Conservation (phyloP, 139 green algal genomes). For the Micromonas pusilla region DNA sequence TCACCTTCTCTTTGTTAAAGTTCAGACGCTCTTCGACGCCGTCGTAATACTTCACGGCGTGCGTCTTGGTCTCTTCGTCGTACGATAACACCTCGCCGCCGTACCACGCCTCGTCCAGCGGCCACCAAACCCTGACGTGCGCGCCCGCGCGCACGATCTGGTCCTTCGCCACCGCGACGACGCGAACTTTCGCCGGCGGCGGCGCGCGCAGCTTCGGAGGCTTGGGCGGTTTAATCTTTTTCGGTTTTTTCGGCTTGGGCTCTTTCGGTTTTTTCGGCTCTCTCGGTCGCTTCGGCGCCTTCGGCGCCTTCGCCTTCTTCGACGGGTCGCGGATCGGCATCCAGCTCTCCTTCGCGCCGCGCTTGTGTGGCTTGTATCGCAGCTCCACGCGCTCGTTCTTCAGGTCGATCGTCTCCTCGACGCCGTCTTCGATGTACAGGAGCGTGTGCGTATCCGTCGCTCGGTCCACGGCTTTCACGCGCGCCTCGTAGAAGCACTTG, state of each 20-base stretch:
- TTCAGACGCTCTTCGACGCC: background rate
- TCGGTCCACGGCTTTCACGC: background rate
- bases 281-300: background rate
- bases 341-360: background rate
- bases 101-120: conserved; percentile 20
- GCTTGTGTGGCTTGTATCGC: conserved; percentile 10
- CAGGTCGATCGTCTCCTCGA: conserved; percentile 8
- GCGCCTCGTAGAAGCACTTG: conserved; percentile 7
- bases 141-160: background rate
- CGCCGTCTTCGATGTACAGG: conserved; percentile 14
- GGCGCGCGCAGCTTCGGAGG: too few species aligned
- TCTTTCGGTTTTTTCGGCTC: too few species aligned
- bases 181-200: background rate
- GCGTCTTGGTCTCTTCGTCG: background rate
- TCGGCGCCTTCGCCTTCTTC: conserved; percentile 2
- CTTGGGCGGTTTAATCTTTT: too few species aligned
- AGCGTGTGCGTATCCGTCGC: background rate
- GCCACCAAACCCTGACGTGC: background rate
- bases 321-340: conserved; percentile 2
- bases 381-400: conserved; percentile 12
- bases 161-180: background rate
- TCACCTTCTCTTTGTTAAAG: background rate
- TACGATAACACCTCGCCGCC: background rate
- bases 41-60: background rate
- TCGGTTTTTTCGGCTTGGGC: too few species aligned